Percentiles rank a stretch among this genome's conserved stretches.
Conservation (phyloP, 2,329 filamentous ascomycete species). For the Fusarium ramigenum region DNA sequence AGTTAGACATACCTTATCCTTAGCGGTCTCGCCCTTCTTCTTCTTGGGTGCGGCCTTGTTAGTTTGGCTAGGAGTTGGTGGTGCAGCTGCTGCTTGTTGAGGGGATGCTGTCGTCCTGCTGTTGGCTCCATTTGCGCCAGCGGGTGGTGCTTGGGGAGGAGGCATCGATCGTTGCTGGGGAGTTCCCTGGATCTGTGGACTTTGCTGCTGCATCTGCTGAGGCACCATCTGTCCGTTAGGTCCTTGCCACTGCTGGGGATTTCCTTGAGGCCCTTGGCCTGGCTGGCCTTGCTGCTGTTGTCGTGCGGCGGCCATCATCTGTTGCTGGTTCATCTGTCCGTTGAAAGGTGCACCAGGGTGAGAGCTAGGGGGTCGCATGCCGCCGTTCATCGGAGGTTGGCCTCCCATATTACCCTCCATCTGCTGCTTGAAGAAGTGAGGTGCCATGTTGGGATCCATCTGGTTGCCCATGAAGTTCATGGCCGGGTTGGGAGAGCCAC, state of each 20-base stretch:
- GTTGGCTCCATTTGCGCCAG: slow-evolving; percentile 58
- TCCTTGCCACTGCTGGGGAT: slow-evolving; percentile 52
- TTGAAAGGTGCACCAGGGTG: slow-evolving; percentile 69
- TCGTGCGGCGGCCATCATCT: slow-evolving; percentile 63
- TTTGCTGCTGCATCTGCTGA: slow-evolving; percentile 53
- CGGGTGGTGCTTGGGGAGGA: slow-evolving; percentile 69
- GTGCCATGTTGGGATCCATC: slow-evolving; percentile 69
- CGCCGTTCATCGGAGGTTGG: slow-evolving; percentile 68
- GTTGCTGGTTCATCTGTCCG: slow-evolving; percentile 64
- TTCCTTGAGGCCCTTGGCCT: slow-evolving; percentile 44
- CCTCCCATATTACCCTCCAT: slow-evolving; percentile 58
- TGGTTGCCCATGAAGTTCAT: slow-evolving; percentile 71
- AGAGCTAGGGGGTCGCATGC: slow-evolving; percentile 72
- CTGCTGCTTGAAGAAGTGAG: slow-evolving; percentile 66
- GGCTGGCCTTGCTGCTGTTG: slow-evolving; percentile 49
- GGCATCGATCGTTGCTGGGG: slow-evolving; percentile 79
- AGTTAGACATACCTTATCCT: slow-evolving; percentile 69
- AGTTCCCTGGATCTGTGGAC: slow-evolving; percentile 67
- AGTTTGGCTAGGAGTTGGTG: slow-evolving; percentile 78
- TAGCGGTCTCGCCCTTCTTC: slow-evolving; percentile 73
- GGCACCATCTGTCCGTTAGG: slow-evolving; percentile 55
- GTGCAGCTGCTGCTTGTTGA: slow-evolving; percentile 71
- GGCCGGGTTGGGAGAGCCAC: slow-evolving; percentile 69
- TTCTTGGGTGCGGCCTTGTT: slow-evolving; percentile 83
- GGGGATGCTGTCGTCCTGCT: slow-evolving; percentile 68